phyloP scores from a whole-genome alignment of 331 rosid genomes.

The Malus hybrid region DNA sequence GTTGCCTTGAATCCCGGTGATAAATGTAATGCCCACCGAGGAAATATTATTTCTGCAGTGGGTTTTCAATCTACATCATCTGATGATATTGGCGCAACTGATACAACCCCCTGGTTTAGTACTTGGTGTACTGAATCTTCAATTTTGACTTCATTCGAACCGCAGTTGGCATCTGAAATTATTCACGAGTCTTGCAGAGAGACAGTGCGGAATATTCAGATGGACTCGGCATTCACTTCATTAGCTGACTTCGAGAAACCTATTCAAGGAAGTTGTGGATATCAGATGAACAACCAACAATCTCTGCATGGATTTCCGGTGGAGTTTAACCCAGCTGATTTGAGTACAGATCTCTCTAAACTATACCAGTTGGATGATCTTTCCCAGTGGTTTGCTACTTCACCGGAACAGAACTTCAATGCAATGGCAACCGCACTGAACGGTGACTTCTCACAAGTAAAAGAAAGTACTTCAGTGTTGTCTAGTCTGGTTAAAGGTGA shows the following conservation, averaged over 20 bases:
- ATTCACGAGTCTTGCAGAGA: conserved; percentile 16
- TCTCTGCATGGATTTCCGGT: conserved; percentile 26
- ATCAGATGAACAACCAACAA: conserved; percentile 17
- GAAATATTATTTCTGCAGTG: conserved; percentile 20
- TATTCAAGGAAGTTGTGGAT: conserved; percentile 22
- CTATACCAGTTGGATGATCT: conserved; percentile 48
- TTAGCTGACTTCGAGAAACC: conserved; percentile 4
- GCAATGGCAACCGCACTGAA: conserved; percentile 23
- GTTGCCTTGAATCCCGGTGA: conserved; percentile 14
- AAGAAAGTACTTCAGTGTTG: conserved; percentile 26
- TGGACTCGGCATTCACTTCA: conserved; percentile 25
- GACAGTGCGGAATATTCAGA: background rate
- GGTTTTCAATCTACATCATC: conserved; percentile 20
- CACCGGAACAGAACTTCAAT: conserved; percentile 29
- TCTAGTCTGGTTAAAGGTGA: conserved; percentile 29
- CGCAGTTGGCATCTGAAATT: conserved; percentile 24
- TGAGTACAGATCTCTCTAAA: conserved; percentile 29
- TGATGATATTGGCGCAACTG: conserved; percentile 8
- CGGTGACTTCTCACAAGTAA: conserved; percentile 28
- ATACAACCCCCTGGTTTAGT: conserved; percentile 17
- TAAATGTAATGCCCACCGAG: conserved; percentile 14
- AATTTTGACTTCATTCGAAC: conserved; percentile 32
- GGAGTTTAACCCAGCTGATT: conserved; percentile 31
- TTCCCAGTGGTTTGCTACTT: conserved; percentile 49
- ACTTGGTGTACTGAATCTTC: conserved; percentile 32